Conservation (phyloP, 345 rosid genomes). For the Luvunga scandens region DNA sequence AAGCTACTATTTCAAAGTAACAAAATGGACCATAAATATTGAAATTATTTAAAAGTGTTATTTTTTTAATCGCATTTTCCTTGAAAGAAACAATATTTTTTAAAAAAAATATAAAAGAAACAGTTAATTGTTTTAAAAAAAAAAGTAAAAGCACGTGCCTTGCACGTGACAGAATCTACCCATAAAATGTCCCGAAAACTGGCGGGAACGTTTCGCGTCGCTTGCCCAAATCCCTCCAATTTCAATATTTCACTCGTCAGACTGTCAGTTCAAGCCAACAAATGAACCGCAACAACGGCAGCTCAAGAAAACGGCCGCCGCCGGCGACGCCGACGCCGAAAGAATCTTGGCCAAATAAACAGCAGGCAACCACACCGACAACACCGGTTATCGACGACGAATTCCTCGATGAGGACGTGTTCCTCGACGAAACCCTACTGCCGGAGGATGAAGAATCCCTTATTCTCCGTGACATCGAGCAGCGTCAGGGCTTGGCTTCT, state of each 20-base stretch:
- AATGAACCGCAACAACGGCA: constrained; percentile 46
- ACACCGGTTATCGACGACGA: constrained; percentile 55
- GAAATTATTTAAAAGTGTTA: no score
- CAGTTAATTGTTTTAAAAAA: no score
- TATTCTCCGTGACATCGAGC: constrained; percentile 68
- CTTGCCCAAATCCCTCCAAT: constrained; percentile 11
- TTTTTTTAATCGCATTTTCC: no score
- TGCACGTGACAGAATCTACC: not conserved
- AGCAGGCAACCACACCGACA: constrained; percentile 35
- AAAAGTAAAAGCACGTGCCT: not conserved
- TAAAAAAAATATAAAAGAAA: no score
- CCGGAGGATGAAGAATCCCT: constrained; percentile 64
- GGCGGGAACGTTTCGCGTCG: constrained; percentile 35
- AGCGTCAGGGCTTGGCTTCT: constrained; percentile 62
- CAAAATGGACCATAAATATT: no score
- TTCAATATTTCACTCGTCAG: not conserved
- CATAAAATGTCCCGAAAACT: constrained; percentile 17
- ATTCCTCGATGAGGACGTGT: constrained; percentile 80
- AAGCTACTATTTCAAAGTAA: no score
- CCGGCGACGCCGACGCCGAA: constrained; percentile 30
- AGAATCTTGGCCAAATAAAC: constrained; percentile 45
- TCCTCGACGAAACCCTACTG: constrained; percentile 69
- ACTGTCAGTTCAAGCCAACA: not conserved
- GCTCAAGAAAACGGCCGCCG: constrained; percentile 62
- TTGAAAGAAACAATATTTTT: no score